These are phyloP conservation scores for Apophysomyces variabilis DNA, from an alignment of 371 early-diverging fungal species.

Conservation along the genomic window DNA sequence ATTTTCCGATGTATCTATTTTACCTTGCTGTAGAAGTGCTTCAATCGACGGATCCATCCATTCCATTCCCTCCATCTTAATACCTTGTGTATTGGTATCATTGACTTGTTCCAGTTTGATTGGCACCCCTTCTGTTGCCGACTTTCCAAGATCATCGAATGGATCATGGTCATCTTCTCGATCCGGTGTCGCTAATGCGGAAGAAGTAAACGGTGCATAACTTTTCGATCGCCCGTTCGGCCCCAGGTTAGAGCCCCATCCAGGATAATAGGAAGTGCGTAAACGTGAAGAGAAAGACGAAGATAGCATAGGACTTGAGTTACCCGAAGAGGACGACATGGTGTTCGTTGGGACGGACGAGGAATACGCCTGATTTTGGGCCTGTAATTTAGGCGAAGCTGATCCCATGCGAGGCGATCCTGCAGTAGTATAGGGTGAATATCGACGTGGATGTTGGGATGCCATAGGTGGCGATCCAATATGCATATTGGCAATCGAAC, in stretches of 20 bases:
- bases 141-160: constrained; percentile 23
- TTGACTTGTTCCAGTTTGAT: background rate
- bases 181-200: constrained; percentile 38
- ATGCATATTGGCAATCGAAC: constrained; percentile 40
- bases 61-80: constrained; percentile 15
- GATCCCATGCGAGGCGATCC: constrained; percentile 32
- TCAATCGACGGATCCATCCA: constrained; percentile 7
- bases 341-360: constrained; percentile 26
- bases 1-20: background rate
- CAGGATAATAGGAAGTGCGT: constrained; percentile 7
- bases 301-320: constrained; percentile 13
- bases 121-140: background rate
- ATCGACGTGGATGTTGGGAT: constrained; percentile 28
- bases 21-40: constrained; percentile 23
- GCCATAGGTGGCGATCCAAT: constrained; percentile 31
- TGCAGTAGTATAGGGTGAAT: constrained; percentile 34
- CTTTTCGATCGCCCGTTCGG: constrained; percentile 15
- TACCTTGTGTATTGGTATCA: background rate
- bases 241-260: constrained; percentile 7
- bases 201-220: constrained; percentile 36
- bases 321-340: constrained; percentile 21
- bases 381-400: constrained; percentile 24
- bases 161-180: constrained; percentile 33
- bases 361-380: constrained; percentile 21
- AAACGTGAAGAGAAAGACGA: constrained; percentile 21